A percentile compares a stretch with the other conserved stretches of the same genome.
Evolutionary conservation across 768 basidiomycete genomes (phyloP).

Genomic region (Ramaria sp.): DNA sequence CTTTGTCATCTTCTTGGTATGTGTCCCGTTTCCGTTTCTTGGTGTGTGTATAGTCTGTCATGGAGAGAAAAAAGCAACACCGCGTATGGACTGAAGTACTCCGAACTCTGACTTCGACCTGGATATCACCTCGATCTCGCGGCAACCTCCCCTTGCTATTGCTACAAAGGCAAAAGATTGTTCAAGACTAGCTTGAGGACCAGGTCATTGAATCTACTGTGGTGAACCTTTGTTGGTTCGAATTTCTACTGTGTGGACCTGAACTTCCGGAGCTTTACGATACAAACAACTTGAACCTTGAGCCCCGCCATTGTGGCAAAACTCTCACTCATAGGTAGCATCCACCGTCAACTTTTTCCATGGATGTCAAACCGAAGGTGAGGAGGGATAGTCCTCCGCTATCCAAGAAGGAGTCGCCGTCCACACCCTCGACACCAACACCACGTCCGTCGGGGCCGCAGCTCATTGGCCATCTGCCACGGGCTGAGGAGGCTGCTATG

Average conservation of each 20-base stretch:
- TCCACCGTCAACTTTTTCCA: not conserved
- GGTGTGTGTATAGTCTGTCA: slow-evolving; percentile 4
- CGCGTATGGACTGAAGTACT: not conserved
- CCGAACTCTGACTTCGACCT: not conserved
- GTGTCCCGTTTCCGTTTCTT: slow-evolving; percentile 40
- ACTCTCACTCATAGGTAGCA: not conserved
- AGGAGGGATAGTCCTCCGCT: slow-evolving; percentile 1
- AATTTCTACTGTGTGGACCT: slow-evolving; percentile 1
- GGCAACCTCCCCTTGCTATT: not conserved
- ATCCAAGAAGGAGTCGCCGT: not conserved
- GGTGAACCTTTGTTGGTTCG: slow-evolving; percentile 9
- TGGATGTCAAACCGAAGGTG: slow-evolving; percentile 3
- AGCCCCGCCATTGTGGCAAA: not conserved
- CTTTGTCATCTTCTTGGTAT: slow-evolving; percentile 23
- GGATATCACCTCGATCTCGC: not conserved
- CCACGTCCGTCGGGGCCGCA: slow-evolving; percentile 30
- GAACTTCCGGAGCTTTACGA: not conserved
- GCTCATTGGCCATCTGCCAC: slow-evolving; percentile 73
- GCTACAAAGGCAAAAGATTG: not conserved
- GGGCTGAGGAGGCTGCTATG: slow-evolving; percentile 63
- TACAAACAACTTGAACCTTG: not conserved
- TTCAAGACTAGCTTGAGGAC: not conserved
- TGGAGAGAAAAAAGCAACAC: not conserved
- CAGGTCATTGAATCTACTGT: not conserved
- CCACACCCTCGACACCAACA: slow-evolving; percentile 6